A percentile compares a stretch with the other conserved stretches of the same genome.
These are phyloP conservation scores for Pogostemon cablin DNA, from an alignment of 257 asterid genomes.

Conservation along the genomic window DNA sequence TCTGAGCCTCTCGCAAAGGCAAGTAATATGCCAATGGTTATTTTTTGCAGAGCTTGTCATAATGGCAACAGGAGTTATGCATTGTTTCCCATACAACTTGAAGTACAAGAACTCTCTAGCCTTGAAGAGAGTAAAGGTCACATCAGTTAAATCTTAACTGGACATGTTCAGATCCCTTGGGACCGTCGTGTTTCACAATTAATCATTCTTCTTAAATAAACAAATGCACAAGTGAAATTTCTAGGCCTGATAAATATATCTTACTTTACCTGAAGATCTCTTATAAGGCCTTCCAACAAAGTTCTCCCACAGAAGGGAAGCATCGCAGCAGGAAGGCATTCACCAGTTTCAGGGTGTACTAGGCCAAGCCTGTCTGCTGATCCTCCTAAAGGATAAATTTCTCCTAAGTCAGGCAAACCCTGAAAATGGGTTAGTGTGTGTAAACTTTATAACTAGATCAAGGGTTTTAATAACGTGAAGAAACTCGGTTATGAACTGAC, in stretches of 20 bases:
- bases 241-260: too few species aligned
- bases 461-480: slow-evolving; percentile 17
- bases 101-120: slow-evolving; percentile 95
- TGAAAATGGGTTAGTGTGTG: slow-evolving; percentile 54
- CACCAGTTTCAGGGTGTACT: slow-evolving; percentile 84
- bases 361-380: slow-evolving; percentile 97
- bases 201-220: slow-evolving; percentile 8
- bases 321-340: slow-evolving; percentile 99
- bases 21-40: slow-evolving; percentile 72
- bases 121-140: slow-evolving; percentile 52
- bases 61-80: slow-evolving; percentile 96
- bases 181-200: slow-evolving; percentile 27
- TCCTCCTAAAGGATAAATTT: slow-evolving; percentile 98
- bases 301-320: slow-evolving; percentile 97
- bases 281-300: slow-evolving; percentile 90
- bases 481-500: slow-evolving; percentile 52
- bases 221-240: slow-evolving; percentile 16
- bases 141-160: slow-evolving; percentile 35
- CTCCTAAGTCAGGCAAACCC: slow-evolving; percentile 99
- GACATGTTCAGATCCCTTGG: slow-evolving; percentile 7
- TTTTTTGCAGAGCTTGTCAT: slow-evolving; percentile 98
- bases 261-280: slow-evolving; percentile 91
- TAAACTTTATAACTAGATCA: slow-evolving; percentile 33
- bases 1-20: slow-evolving; percentile 68
- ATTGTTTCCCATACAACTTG: slow-evolving; percentile 88